A percentile compares a stretch with the other conserved stretches of the same genome.
Conservation (phyloP, 2,329 filamentous ascomycete species). For the Macrophomina tecta region DNA sequence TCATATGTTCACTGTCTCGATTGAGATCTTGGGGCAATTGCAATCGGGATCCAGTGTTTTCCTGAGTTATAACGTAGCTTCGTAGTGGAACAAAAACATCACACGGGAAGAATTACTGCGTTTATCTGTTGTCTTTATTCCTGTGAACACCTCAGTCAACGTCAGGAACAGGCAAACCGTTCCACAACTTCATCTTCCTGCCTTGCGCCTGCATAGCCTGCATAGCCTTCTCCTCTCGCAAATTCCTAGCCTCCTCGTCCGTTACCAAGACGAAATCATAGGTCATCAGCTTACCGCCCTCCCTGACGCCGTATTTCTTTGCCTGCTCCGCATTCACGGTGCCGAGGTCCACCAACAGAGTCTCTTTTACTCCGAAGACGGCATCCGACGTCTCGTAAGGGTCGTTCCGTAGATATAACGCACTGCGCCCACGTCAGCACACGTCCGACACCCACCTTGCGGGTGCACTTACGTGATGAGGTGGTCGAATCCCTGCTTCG, state of each 20-base stretch:
- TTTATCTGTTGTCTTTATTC: neutral
- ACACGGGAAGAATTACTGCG: neutral
- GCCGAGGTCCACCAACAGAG: constrained; percentile 71
- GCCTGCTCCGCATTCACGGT: constrained; percentile 61
- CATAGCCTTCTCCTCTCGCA: constrained; percentile 71
- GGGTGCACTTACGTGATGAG: constrained; percentile 75
- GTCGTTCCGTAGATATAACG: constrained; percentile 77
- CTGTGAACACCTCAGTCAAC: constrained; percentile 52
- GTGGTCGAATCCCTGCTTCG: constrained; percentile 77
- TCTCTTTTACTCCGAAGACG: constrained; percentile 86
- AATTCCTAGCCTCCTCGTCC: constrained; percentile 68
- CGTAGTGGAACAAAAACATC: no score
- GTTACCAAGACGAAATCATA: constrained; percentile 82
- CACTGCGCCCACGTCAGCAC: constrained; percentile 53
- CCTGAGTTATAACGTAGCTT: no score
- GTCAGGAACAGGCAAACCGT: constrained; percentile 79
- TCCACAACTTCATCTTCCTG: constrained; percentile 71
- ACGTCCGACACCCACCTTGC: neutral
- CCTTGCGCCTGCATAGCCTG: constrained; percentile 72
- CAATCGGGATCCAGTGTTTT: no score
- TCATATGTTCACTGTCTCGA: no score
- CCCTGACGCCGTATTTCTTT: constrained; percentile 66
- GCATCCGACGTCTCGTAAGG: constrained; percentile 84
- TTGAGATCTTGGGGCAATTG: no score
- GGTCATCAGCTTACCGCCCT: constrained; percentile 67